Evolutionary conservation across 352 stramenopile species (phyloP), one percentile per base, ranked within the genome.

Genomic region (Globisporangium nunn): DNA sequence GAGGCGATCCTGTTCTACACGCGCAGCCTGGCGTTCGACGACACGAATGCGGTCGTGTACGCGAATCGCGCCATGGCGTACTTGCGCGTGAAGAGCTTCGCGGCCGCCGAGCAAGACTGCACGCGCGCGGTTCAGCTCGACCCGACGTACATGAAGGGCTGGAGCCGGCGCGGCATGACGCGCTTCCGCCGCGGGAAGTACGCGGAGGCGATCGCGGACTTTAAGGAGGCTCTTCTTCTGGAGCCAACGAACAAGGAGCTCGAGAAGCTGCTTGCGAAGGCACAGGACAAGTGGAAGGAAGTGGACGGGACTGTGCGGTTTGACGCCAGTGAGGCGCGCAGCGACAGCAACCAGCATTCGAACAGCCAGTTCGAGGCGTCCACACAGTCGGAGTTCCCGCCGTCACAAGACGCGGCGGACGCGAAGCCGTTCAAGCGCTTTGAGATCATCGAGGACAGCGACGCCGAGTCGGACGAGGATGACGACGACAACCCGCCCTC

Each of bases 1-100:
- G 81, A 91, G 28, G 86, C 92, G 5, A 56, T 93, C 15, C 48
- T 88, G 18, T 93, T 84, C 62, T 98, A 98, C 67, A 95, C 89
- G 5, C 73, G 85, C n/a, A 92, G 82, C 51, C 78, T 97, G 58
- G 75, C 85, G 18, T 89, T 96, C 50, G 68, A 93, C 49, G 74
- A 86, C 58, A 67, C 71, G 11, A 84, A 90, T 48, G 73, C 86
- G 0, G 75, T 85, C 44, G 70, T 96, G 35, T 94, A 94, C 60
- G 72, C 88, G 6, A 98, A 98, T 63, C 74, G 91, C 5, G 91
- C 91, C 6, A 71, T 96, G 37, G 84, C 79, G 12, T 64, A 91
- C 51, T 66, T 97, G 17, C 75, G 83, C 3, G 48, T 88, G 28
- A 88, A 95, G 46, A 87, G 86, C 57, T 95, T 96, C 58, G 79